These are phyloP conservation scores for Cytospora paraplurivora DNA, from an alignment of 2,329 filamentous ascomycete genomes.

Conservation along the genomic window DNA sequence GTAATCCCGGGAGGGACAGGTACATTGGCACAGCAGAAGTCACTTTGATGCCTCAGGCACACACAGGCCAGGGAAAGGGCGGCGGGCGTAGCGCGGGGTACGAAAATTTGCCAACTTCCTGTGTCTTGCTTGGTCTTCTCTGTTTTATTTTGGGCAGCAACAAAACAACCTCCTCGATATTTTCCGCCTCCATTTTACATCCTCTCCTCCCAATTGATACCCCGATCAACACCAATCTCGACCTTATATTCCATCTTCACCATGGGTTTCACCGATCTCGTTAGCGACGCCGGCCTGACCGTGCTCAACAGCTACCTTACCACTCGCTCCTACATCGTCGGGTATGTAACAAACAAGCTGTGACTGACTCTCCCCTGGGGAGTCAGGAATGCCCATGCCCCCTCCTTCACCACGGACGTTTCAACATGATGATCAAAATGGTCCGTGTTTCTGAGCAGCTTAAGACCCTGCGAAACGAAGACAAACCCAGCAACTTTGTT, in stretches of 20 bases:
- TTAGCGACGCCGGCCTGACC: constrained; percentile 35
- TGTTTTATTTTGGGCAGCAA: constrained; percentile 25
- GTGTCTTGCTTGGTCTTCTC: not conserved
- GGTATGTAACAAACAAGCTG: constrained; percentile 56
- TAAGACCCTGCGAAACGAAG: constrained; percentile 81
- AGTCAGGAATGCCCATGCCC: not conserved
- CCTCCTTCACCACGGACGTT: not conserved
- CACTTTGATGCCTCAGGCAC: constrained; percentile 21
- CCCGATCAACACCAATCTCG: constrained; percentile 1
- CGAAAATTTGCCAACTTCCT: constrained; percentile 27
- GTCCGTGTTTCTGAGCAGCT: constrained; percentile 84
- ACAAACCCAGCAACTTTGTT: constrained; percentile 63
- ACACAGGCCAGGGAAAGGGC: constrained; percentile 6
- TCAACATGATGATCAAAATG: constrained; percentile 71
- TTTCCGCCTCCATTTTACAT: constrained; percentile 12
- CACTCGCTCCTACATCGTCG: constrained; percentile 74
- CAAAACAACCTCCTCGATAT: constrained; percentile 9
- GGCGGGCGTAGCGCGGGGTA: constrained; percentile 26
- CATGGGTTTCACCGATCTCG: constrained; percentile 38
- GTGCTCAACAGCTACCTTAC: constrained; percentile 67
- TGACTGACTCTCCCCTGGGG: not conserved
- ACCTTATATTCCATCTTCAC: constrained; percentile 1
- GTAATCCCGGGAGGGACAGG: not conserved
- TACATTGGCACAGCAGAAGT: not conserved
- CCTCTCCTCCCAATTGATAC: constrained; percentile 5